A percentile compares a stretch with the other conserved stretches of the same genome.
phyloP scores from a whole-genome alignment of 352 stramenopile genomes.

The Globisporangium sylvaticum region DNA sequence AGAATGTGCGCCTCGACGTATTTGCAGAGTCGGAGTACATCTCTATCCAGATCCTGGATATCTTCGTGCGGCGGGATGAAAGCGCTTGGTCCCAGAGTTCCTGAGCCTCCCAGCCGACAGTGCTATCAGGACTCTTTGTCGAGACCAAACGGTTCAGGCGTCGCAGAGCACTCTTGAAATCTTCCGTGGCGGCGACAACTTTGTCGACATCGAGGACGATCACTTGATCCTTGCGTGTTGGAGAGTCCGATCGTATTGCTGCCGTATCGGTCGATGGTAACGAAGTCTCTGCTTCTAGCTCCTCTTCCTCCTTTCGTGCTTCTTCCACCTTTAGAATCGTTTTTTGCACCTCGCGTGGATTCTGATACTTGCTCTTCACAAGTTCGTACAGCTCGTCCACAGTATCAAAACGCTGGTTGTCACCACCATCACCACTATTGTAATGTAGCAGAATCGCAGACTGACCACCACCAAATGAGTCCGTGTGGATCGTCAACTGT shows the following conservation, averaged over 20 bases:
- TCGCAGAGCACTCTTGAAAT: conserved; percentile 28
- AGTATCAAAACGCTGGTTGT: conserved; percentile 6
- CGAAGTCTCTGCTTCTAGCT: not conserved
- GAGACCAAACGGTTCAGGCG: conserved; percentile 30
- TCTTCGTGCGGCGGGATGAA: conserved; percentile 49
- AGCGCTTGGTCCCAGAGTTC: conserved; percentile 58
- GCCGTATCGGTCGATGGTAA: not conserved
- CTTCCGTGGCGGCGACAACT: conserved; percentile 23
- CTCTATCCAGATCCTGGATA: conserved; percentile 38
- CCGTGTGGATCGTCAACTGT: conserved; percentile 14
- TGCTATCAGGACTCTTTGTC: conserved; percentile 40
- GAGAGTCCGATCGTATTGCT: not conserved
- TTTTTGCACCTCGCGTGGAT: conserved; percentile 16
- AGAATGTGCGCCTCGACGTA: conserved; percentile 35
- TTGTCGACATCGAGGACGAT: conserved; percentile 27
- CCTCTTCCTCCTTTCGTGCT: conserved; percentile 6
- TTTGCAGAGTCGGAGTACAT: conserved; percentile 30
- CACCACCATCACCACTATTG: not conserved
- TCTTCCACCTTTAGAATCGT: conserved; percentile 2
- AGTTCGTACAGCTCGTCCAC: conserved; percentile 27
- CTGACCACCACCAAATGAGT: conserved; percentile 1
- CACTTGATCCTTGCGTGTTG: conserved; percentile 13
- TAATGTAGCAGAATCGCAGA: not conserved
- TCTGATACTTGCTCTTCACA: conserved; percentile 23
- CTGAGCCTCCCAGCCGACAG: conserved; percentile 40